Percentiles rank a stretch among this genome's conserved stretches.
Evolutionary conservation across 768 basidiomycete species (phyloP).

Genomic region (Xerocomellus dryophilus): DNA sequence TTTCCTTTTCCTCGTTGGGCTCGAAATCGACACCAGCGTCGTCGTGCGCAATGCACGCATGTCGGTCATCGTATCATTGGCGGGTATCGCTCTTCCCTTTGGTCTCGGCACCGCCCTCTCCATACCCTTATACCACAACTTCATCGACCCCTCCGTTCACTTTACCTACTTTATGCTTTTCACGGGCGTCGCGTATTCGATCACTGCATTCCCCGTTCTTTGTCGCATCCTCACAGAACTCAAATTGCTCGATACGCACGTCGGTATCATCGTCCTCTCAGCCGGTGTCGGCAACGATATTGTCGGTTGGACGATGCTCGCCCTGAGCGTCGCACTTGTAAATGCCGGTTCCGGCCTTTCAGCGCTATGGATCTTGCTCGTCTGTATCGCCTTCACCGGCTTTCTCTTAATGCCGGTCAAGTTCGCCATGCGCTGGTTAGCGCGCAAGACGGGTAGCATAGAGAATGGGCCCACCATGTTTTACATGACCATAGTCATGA

Average conservation of each 20-base stretch:
- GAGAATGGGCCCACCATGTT: constrained; percentile 82
- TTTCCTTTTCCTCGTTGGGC: constrained; percentile 90
- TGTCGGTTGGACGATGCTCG: constrained; percentile 84
- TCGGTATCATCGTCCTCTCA: constrained; percentile 89
- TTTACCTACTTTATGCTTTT: constrained; percentile 95
- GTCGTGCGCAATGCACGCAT: constrained; percentile 75
- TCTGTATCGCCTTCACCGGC: constrained; percentile 76
- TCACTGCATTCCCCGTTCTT: constrained; percentile 83
- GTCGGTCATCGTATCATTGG: constrained; percentile 67
- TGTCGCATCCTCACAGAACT: constrained; percentile 88
- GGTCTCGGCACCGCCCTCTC: constrained; percentile 73
- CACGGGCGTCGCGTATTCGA: constrained; percentile 86
- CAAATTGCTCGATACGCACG: constrained; percentile 85
- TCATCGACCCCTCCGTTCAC: constrained; percentile 61
- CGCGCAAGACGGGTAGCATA: constrained; percentile 70
- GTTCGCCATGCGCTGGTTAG: constrained; percentile 64
- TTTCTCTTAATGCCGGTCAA: constrained; percentile 71
- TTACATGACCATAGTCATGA: constrained; percentile 83
- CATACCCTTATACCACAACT: constrained; percentile 50
- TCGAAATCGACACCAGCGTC: constrained; percentile 80
- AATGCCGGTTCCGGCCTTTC: constrained; percentile 81
- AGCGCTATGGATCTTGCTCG: constrained; percentile 81
- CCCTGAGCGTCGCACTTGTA: constrained; percentile 87
- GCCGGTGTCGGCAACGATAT: constrained; percentile 91
- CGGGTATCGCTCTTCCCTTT: constrained; percentile 87